Percentiles rank a stretch among this genome's conserved stretches.
Evolutionary conservation across 1,284 basidiomycete genomes (phyloP).

Genomic region (Trichosporon sp.): DNA sequence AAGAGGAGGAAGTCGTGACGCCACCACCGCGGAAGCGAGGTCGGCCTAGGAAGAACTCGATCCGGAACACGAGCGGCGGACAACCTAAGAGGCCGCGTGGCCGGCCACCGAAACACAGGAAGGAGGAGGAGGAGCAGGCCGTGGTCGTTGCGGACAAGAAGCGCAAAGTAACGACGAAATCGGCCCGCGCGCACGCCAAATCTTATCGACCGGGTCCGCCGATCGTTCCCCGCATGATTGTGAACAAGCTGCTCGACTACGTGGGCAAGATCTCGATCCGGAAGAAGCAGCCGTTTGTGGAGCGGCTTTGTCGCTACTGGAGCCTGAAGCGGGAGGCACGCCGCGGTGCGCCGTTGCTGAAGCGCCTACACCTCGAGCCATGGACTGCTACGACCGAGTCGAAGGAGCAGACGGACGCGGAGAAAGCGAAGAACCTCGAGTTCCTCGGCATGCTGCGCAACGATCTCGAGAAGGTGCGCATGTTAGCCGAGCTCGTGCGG

Average conservation of each 20-base stretch:
- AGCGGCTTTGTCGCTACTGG: slow-evolving; percentile 88
- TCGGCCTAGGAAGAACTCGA: slow-evolving; percentile 29
- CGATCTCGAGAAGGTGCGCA: slow-evolving; percentile 75
- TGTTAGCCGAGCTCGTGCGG: slow-evolving; percentile 70
- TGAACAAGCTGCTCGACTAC: slow-evolving; percentile 75
- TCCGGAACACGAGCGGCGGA: slow-evolving; percentile 1
- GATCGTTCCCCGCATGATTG: slow-evolving; percentile 61
- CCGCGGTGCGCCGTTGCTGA: slow-evolving; percentile 89
- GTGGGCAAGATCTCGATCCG: slow-evolving; percentile 71
- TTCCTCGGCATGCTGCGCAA: slow-evolving; percentile 70
- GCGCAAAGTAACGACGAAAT: slow-evolving; percentile 55
- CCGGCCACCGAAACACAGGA: slow-evolving; percentile 1
- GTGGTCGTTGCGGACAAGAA: slow-evolving; percentile 17
- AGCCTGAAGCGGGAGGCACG: slow-evolving; percentile 92
- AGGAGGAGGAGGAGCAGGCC: not conserved
- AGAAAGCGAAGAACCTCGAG: slow-evolving; percentile 84
- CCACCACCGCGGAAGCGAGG: slow-evolving; percentile 25
- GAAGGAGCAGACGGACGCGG: slow-evolving; percentile 74
- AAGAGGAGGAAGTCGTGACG: slow-evolving; percentile 48
- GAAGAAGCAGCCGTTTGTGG: slow-evolving; percentile 76
- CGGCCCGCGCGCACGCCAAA: slow-evolving; percentile 62
- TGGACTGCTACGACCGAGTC: slow-evolving; percentile 82
- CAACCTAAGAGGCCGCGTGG: not conserved
- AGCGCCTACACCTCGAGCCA: slow-evolving; percentile 91
- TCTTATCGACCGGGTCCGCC: slow-evolving; percentile 62